Evolutionary conservation across 495 filamentous ascomycete species (phyloP).

Genomic region (Tetracladium setigerum): DNA sequence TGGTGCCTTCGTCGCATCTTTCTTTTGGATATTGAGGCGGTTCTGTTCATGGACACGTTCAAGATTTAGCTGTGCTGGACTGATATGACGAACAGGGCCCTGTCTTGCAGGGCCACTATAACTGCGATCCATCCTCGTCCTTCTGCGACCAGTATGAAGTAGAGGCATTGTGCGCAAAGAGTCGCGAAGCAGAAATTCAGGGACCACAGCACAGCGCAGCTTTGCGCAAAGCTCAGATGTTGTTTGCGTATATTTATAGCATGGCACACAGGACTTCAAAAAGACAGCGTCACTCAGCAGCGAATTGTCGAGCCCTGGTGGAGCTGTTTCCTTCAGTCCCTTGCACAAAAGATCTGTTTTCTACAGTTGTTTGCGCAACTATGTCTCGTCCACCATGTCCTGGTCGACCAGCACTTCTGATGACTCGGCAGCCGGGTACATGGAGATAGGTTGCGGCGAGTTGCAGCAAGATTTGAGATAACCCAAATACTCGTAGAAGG

Average conservation of each 20-base stretch:
- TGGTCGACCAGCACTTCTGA: conserved; percentile 13
- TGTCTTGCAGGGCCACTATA: conserved; percentile 24
- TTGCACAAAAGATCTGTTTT: no score
- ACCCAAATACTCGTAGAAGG: background rate
- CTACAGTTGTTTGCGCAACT: conserved; percentile 15
- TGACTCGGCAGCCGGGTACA: conserved; percentile 15
- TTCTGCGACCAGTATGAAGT: conserved; percentile 18
- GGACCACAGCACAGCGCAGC: background rate
- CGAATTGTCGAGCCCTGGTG: no score
- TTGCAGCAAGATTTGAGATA: conserved; percentile 1
- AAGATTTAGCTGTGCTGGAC: conserved; percentile 46
- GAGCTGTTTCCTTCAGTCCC: no score
- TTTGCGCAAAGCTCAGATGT: conserved; percentile 1
- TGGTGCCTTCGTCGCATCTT: conserved; percentile 28
- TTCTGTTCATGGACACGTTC: conserved; percentile 50
- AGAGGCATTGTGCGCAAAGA: conserved; percentile 12
- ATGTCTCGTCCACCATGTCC: conserved; percentile 5
- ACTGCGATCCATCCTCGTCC: conserved; percentile 12
- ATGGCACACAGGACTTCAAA: no score
- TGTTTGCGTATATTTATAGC: no score
- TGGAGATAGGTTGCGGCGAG: conserved; percentile 3
- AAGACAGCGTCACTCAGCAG: no score
- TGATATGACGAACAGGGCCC: conserved; percentile 24
- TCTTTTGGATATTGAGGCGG: conserved; percentile 31
- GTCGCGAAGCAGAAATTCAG: no score